A percentile compares a stretch with the other conserved stretches of the same genome.
These are phyloP conservation scores for Coemansia sp. DNA, from an alignment of 192 early-diverging fungal species.

Conservation along the genomic window DNA sequence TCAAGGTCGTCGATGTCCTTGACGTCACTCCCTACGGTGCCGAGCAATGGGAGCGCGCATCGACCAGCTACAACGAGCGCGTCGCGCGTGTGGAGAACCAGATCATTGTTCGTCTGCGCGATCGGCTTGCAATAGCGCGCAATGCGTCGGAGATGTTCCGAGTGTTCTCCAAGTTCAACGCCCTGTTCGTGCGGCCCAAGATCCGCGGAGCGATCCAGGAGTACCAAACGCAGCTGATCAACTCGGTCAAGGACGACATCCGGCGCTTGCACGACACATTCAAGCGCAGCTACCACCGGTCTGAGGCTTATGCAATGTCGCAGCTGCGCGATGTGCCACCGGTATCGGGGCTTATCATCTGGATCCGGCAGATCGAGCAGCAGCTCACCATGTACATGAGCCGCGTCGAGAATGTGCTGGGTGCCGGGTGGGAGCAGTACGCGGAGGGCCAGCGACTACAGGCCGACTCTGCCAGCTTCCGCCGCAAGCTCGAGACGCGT, in stretches of 20 bases:
- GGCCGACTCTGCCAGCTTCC: slow-evolving; percentile 84
- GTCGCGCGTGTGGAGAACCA: slow-evolving; percentile 96
- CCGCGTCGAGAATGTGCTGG: slow-evolving; percentile 96
- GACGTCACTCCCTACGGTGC: slow-evolving; percentile 94
- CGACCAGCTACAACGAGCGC: slow-evolving; percentile 90
- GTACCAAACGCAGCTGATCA: slow-evolving; percentile 98
- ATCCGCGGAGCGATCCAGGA: slow-evolving; percentile 99
- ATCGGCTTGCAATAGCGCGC: slow-evolving; percentile 90
- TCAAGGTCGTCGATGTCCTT: slow-evolving; percentile 92
- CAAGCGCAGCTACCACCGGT: slow-evolving; percentile 85
- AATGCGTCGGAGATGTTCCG: slow-evolving; percentile 99
- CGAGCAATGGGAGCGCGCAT: slow-evolving; percentile 88
- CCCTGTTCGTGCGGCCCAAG: slow-evolving; percentile 98
- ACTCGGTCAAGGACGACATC: slow-evolving; percentile 98
- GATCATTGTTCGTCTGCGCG: slow-evolving; percentile 91
- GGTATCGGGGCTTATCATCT: slow-evolving; percentile 91
- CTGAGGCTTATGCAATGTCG: slow-evolving; percentile 86
- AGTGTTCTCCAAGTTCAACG: slow-evolving; percentile 99
- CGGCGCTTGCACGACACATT: slow-evolving; percentile 93
- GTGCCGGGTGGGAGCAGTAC: slow-evolving; percentile 96
- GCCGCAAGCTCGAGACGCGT: slow-evolving; percentile 90
- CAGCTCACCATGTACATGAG: slow-evolving; percentile 96
- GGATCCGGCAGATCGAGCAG: slow-evolving; percentile 96
- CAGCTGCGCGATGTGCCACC: slow-evolving; percentile 91
- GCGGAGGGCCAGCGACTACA: slow-evolving; percentile 95